These are phyloP conservation scores for Apophysomyces trapeziformis DNA, from an alignment of 371 early-diverging fungal genomes.

Conservation along the genomic window DNA sequence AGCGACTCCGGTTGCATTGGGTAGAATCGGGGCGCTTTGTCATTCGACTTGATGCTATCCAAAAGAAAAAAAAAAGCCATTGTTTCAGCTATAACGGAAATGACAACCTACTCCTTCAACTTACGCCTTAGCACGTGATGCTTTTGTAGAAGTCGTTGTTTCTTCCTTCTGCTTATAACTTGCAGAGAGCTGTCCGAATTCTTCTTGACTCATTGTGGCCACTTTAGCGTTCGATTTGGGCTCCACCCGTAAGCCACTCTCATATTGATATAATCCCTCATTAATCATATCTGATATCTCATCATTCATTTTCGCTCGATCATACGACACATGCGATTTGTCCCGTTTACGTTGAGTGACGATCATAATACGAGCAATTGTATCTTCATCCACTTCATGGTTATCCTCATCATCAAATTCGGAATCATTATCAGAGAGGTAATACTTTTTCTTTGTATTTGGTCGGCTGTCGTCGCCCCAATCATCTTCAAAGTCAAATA, in stretches of 20 bases:
- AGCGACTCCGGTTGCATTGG: constrained; percentile 56
- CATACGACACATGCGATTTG: constrained; percentile 68
- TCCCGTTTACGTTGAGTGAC: constrained; percentile 84
- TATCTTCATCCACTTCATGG: constrained; percentile 82
- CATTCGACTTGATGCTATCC: constrained; percentile 31
- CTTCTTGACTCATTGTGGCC: constrained; percentile 63
- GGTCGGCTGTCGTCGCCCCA: constrained; percentile 53
- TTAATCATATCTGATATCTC: constrained; percentile 91
- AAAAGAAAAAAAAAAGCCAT: not conserved
- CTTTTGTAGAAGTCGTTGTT: not conserved
- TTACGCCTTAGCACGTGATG: constrained; percentile 6
- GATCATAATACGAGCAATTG: constrained; percentile 81
- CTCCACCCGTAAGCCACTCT: constrained; percentile 62
- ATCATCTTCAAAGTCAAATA: constrained; percentile 76
- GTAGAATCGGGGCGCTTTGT: constrained; percentile 58
- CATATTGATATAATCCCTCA: constrained; percentile 89
- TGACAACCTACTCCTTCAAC: not conserved
- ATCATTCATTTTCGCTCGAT: constrained; percentile 79
- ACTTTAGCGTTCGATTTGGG: constrained; percentile 57
- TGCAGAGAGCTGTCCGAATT: constrained; percentile 53
- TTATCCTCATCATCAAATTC: constrained; percentile 67
- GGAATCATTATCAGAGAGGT: constrained; percentile 56
- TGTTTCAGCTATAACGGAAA: not conserved
- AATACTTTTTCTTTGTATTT: constrained; percentile 60
- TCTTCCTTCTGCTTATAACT: constrained; percentile 10